phyloP scores from a whole-genome alignment of 2,329 filamentous ascomycete species.

The Microdochium trichocladiopsis region DNA sequence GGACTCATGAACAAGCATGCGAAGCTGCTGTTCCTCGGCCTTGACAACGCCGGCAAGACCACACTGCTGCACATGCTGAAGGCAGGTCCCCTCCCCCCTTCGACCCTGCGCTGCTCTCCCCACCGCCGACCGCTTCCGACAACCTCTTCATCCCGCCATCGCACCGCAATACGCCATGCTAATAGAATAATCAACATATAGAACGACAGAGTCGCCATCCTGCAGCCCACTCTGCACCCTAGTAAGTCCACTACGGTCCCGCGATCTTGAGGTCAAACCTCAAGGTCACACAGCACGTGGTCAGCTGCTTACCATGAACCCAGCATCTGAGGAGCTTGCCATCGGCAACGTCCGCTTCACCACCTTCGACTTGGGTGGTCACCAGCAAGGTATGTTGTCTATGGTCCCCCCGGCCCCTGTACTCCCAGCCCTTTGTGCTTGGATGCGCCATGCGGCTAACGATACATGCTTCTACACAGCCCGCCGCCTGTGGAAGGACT shows the following conservation, averaged over 20 bases:
- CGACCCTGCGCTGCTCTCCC: no score
- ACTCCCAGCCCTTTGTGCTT: slow-evolving; percentile 4
- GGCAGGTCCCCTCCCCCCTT: slow-evolving; percentile 53
- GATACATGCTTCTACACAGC: slow-evolving; percentile 49
- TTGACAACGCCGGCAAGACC: slow-evolving; percentile 93
- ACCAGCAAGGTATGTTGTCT: slow-evolving; percentile 67
- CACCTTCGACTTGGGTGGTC: slow-evolving; percentile 88
- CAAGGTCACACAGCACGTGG: slow-evolving; percentile 9
- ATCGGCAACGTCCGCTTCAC: slow-evolving; percentile 94
- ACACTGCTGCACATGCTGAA: slow-evolving; percentile 94
- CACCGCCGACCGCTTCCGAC: not conserved
- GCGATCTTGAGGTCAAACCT: slow-evolving; percentile 9
- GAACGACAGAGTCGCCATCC: slow-evolving; percentile 89
- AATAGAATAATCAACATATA: slow-evolving; percentile 24
- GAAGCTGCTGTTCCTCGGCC: slow-evolving; percentile 87
- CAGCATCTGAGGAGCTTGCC: slow-evolving; percentile 83
- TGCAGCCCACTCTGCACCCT: slow-evolving; percentile 85
- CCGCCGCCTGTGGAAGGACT: slow-evolving; percentile 91
- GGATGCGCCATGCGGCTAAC: slow-evolving; percentile 3
- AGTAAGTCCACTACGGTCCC: slow-evolving; percentile 48
- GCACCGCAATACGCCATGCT: slow-evolving; percentile 1
- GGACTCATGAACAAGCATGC: slow-evolving; percentile 93
- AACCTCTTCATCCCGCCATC: no score
- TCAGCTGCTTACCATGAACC: slow-evolving; percentile 11
- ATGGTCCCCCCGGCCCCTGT: no score